A percentile compares a stretch with the other conserved stretches of the same genome.
These are phyloP conservation scores for Tuber melanosporum DNA, from an alignment of 495 filamentous ascomycete species.

Conservation along the genomic window DNA sequence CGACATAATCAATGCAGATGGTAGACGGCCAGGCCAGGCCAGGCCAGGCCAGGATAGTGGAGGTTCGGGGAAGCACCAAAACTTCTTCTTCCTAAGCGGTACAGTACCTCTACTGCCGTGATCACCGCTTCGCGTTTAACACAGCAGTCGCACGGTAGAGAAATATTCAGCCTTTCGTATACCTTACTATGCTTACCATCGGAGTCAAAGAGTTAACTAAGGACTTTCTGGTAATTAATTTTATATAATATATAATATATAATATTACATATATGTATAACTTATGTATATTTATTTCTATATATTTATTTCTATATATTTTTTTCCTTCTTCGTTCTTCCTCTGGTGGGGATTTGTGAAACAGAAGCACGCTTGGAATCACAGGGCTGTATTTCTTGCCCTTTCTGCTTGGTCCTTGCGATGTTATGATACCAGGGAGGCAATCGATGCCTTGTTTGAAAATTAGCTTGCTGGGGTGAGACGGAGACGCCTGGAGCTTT, in stretches of 20 bases:
- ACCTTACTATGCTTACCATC: neutral
- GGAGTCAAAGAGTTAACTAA: neutral
- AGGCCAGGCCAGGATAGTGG: neutral
- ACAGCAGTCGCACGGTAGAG: neutral
- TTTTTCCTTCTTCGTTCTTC: neutral
- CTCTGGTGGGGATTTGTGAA: neutral
- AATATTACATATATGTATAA: neutral
- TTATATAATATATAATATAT: neutral
- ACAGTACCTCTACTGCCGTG: neutral
- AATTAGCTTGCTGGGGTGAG: neutral
- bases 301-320: neutral
- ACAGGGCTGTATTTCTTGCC: neutral
- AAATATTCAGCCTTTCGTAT: neutral
- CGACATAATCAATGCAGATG: neutral
- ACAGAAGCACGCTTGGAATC: neutral
- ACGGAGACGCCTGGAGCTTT: slow-evolving; percentile 7
- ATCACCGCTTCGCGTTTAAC: neutral
- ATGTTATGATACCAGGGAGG: neutral
- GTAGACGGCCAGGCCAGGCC: neutral
- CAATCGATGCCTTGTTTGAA: neutral
- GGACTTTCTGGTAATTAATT: neutral
- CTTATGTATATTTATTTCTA: neutral
- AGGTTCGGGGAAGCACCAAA: neutral
- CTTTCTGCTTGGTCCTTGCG: neutral
- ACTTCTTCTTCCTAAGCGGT: neutral